A percentile compares a stretch with the other conserved stretches of the same genome.
phyloP scores from a whole-genome alignment of 2,329 filamentous ascomycete species.

The Aspergillus spinulosporus region DNA sequence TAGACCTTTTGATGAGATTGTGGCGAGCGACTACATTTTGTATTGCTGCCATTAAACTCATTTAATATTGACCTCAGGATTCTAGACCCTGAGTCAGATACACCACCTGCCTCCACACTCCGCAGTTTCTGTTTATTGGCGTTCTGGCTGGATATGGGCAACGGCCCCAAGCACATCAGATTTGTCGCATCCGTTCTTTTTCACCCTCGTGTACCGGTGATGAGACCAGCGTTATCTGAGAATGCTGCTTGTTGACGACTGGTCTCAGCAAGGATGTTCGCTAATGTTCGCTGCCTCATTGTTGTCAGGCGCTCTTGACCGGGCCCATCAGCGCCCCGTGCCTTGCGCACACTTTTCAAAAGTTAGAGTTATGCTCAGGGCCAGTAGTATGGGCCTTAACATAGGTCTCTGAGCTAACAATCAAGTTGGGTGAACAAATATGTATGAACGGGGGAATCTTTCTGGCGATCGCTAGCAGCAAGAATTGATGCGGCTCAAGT shows the following conservation, averaged over 20 bases:
- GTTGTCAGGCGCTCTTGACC: background rate
- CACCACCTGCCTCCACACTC: background rate
- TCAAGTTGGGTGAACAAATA: too few species aligned
- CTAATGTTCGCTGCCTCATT: background rate
- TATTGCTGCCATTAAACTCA: background rate
- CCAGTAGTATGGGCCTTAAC: background rate
- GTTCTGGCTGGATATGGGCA: background rate
- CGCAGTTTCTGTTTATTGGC: background rate
- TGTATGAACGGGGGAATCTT: background rate
- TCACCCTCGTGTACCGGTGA: background rate
- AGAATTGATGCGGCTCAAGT: background rate
- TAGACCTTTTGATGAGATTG: background rate
- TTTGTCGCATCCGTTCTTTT: background rate
- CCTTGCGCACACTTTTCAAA: background rate
- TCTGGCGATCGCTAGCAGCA: background rate
- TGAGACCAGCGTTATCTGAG: background rate
- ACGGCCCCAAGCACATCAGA: background rate
- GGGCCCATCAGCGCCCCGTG: background rate
- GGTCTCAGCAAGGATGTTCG: background rate
- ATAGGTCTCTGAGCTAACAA: background rate
- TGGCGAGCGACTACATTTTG: background rate
- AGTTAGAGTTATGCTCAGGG: background rate
- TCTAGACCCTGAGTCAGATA: background rate
- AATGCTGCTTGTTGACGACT: background rate
- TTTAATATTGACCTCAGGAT: background rate